Evolutionary conservation across 345 rosid species (phyloP).

Genomic region (Sisymbrium altissimum): DNA sequence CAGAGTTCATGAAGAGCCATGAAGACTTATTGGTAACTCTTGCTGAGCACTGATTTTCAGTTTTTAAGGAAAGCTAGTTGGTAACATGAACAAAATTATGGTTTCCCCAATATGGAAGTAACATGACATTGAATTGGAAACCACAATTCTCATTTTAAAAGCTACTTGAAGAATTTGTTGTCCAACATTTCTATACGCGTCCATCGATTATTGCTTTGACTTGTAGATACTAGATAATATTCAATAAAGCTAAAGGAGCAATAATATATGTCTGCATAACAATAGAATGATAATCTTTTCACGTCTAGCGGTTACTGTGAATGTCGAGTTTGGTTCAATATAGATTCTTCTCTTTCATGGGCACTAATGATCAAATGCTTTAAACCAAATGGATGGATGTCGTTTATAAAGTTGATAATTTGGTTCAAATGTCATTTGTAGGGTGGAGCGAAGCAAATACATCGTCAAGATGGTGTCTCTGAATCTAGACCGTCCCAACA

Average conservation of each 20-base stretch:
- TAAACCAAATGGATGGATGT: background rate
- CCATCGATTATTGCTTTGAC: background rate
- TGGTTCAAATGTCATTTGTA: slow-evolving; percentile 24
- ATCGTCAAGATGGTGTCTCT: slow-evolving; percentile 36
- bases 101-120: background rate
- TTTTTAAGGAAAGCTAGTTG: background rate
- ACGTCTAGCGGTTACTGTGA: background rate
- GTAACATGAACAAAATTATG: background rate
- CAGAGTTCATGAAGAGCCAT: slow-evolving; percentile 74
- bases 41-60: background rate
- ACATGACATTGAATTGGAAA: background rate
- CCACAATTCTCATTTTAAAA: background rate
- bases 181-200: background rate
- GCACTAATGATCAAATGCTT: background rate
- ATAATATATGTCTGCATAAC: background rate
- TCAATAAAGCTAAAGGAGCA: background rate
- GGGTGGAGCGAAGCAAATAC: slow-evolving; percentile 70
- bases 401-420: background rate
- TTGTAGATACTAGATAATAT: background rate
- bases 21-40: slow-evolving; percentile 81
- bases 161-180: background rate
- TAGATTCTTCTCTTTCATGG: background rate
- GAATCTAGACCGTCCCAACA: slow-evolving; percentile 38
- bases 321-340: background rate
- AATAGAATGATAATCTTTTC: background rate